Evolutionary conservation across 257 asterid genomes (phyloP).

Genomic region (Gentiana macrophylla): DNA sequence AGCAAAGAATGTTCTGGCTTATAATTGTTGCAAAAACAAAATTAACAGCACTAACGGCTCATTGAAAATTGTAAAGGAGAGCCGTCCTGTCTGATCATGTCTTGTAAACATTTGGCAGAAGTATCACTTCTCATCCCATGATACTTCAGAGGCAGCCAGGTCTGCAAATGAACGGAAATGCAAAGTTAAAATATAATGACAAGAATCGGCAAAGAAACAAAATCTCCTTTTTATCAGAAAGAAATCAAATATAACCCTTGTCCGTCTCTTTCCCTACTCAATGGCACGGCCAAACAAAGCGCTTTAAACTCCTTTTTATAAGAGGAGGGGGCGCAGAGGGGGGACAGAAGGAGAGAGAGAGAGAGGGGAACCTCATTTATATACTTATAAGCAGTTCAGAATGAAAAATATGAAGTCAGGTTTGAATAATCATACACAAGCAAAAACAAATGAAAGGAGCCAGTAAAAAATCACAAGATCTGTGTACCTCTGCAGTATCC

Average conservation of each 20-base stretch:
- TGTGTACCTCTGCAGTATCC: slow-evolving; percentile 42
- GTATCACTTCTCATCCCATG: slow-evolving; percentile 44
- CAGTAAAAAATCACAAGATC: slow-evolving; percentile 5
- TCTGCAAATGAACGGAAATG: slow-evolving; percentile 25
- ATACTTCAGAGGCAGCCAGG: slow-evolving; percentile 73
- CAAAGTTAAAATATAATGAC: background rate
- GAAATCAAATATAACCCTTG: too few relatives aligned
- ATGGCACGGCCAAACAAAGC: too few relatives aligned
- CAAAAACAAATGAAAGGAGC: background rate
- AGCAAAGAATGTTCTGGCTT: background rate
- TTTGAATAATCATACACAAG: background rate
- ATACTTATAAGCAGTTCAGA: too few relatives aligned
- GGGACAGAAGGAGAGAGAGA: too few relatives aligned
- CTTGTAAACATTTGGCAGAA: slow-evolving; percentile 36
- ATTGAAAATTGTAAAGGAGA: slow-evolving; percentile 48
- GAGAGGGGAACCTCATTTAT: too few relatives aligned
- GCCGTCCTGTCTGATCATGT: slow-evolving; percentile 38
- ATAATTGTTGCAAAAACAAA: background rate
- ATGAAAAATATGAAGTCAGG: background rate
- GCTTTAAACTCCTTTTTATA: too few relatives aligned
- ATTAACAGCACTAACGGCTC: slow-evolving; percentile 30
- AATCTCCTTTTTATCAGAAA: too few relatives aligned
- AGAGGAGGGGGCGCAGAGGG: too few relatives aligned
- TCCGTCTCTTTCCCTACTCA: too few relatives aligned
- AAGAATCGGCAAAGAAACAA: too few relatives aligned